Percentiles rank a stretch among this genome's conserved stretches.
phyloP scores from a whole-genome alignment of 2,329 filamentous ascomycete genomes.

The Eurotiales sp. region DNA sequence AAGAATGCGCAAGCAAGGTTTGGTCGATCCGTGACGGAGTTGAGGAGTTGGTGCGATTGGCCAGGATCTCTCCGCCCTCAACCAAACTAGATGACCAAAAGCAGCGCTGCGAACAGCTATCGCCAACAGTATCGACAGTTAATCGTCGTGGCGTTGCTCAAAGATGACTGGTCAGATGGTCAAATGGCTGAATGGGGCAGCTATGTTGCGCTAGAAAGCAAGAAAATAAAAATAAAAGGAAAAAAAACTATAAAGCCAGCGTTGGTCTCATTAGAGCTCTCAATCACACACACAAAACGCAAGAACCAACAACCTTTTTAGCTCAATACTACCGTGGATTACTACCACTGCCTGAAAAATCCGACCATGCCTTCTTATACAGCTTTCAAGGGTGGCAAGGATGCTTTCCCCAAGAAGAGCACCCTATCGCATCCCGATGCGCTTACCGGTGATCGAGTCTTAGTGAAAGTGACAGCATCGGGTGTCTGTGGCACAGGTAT shows the following conservation, averaged over 20 bases:
- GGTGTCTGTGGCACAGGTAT: constrained; percentile 21
- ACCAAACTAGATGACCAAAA: not conserved
- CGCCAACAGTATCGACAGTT: no score
- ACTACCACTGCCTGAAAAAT: no score
- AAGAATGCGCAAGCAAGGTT: no score
- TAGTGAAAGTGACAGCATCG: constrained; percentile 21
- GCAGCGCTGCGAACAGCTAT: not conserved
- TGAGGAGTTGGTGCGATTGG: constrained; percentile 3
- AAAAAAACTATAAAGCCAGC: not conserved
- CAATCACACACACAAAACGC: not conserved
- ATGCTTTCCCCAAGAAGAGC: constrained; percentile 5
- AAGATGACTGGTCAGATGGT: no score
- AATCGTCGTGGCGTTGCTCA: no score
- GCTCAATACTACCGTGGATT: no score
- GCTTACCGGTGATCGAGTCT: constrained; percentile 13
- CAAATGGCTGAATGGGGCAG: no score
- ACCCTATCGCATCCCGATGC: constrained; percentile 1
- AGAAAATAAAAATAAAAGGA: no score
- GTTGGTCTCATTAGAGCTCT: not conserved
- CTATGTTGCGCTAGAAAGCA: no score
- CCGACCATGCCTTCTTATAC: constrained; percentile 8
- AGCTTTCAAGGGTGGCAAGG: not conserved
- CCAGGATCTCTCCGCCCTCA: not conserved
- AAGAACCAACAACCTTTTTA: no score
- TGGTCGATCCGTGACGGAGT: not conserved